Evolutionary conservation across 805 yeast genomes (phyloP).

Genomic region (Ogataea corticis): DNA sequence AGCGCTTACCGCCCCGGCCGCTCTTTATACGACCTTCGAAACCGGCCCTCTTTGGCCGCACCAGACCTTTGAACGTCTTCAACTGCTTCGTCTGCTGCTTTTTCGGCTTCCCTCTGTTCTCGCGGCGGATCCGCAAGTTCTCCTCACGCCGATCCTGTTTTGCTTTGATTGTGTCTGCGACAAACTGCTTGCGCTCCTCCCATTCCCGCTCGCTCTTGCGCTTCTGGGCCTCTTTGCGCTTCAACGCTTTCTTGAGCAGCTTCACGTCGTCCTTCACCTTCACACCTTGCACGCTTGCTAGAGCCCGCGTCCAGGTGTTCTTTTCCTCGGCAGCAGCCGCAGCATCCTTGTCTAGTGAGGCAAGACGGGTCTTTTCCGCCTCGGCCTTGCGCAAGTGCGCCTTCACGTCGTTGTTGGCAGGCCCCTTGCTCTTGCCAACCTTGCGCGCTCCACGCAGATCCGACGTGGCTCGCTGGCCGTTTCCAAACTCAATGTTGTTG

Average conservation of each 20-base stretch:
- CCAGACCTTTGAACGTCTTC: conserved; percentile 60
- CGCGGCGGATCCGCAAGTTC: conserved; percentile 81
- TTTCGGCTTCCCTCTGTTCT: conserved; percentile 78
- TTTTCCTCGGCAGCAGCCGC: conserved; percentile 65
- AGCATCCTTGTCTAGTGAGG: conserved; percentile 57
- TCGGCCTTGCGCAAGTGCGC: conserved; percentile 81
- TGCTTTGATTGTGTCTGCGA: conserved; percentile 70
- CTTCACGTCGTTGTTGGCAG: conserved; percentile 78
- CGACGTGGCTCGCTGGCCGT: conserved; percentile 77
- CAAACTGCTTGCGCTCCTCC: conserved; percentile 84
- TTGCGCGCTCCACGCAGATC: conserved; percentile 63
- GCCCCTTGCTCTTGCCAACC: conserved; percentile 71
- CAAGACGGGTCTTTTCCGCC: conserved; percentile 65
- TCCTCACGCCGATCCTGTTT: conserved; percentile 89
- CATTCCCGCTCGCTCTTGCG: conserved; percentile 87
- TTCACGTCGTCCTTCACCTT: conserved; percentile 90
- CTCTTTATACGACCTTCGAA: conserved; percentile 66
- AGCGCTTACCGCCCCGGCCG: conserved; percentile 18
- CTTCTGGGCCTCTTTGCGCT: conserved; percentile 79
- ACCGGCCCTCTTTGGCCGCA: conserved; percentile 68
- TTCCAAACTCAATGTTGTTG: conserved; percentile 79
- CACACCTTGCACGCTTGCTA: conserved; percentile 84
- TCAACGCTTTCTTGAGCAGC: conserved; percentile 80
- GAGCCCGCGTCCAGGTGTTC: conserved; percentile 80
- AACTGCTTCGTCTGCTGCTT: conserved; percentile 70